Conservation (phyloP, 257 asterid species). For the Leptodermis oblonga region DNA sequence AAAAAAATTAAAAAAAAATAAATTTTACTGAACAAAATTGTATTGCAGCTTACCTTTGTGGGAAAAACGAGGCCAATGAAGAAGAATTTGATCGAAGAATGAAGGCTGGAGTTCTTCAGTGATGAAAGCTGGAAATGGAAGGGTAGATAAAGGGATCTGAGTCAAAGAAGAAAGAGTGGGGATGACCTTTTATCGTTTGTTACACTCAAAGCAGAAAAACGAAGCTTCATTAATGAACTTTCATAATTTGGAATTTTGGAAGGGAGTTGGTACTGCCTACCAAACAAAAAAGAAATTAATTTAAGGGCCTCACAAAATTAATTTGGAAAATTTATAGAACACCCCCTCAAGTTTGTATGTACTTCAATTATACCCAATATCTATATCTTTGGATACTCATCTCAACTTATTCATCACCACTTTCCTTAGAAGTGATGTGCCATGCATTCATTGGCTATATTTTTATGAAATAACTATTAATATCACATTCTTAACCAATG, state of each 20-base stretch:
- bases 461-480: too few species aligned
- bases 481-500: too few species aligned
- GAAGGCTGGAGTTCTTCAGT: neutral
- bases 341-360: neutral
- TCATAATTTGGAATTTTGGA: too few species aligned
- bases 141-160: neutral
- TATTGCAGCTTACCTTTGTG: neutral
- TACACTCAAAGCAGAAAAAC: constrained; percentile 9
- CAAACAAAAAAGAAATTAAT: neutral
- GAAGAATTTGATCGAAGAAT: neutral
- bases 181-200: constrained; percentile 1
- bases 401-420: too few species aligned
- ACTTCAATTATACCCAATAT: neutral
- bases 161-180: neutral
- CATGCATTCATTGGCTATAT: too few species aligned
- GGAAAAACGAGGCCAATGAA: neutral
- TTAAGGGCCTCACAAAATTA: too few species aligned
- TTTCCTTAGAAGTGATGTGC: too few species aligned
- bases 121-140: neutral
- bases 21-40: neutral
- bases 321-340: neutral
- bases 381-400: neutral
- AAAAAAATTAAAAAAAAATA: neutral
- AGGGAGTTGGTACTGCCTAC: neutral
- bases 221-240: neutral